Evolutionary conservation across 352 stramenopile species (phyloP), one percentile per base, ranked within the genome.

Genomic region (Phytopythium mirpurense): DNA sequence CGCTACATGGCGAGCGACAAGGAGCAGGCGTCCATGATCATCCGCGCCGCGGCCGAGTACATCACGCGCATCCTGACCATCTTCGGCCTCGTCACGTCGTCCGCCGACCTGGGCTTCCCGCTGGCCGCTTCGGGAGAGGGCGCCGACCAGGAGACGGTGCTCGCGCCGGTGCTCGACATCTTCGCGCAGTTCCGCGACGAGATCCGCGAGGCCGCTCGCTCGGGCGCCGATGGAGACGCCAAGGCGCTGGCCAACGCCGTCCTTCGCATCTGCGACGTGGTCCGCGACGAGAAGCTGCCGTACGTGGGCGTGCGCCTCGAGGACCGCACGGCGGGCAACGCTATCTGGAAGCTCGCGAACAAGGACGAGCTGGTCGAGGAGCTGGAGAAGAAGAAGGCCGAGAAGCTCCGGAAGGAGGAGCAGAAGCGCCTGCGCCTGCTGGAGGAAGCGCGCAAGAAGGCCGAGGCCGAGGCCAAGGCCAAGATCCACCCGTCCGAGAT

Each of bases 401-500:
- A 93, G 51, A 93, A 92, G 63, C 56, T 63, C n/a, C 73, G 56
- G 18, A 93, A 93, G 58, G 83, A 93, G 60, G 75, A 89, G 51
- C 74, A 87, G 47, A 93, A 92, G 68, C 79, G 69, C 16, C 46
- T 79, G 59, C 83, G 75, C 21, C 54, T 90, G 19, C 77, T 78
- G 34, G 83, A 93, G 29, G 83, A 93, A 37, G 67, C 77, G 18
- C 66, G 69, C 40, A 93, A 95, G 66, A 82, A 82, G 56, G 76
- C 72, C 3, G 87, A 96, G 53, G 72, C 90, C 36, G 81, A 86
- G 51, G 86, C 86, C 19, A 91, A 93, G 63, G 83, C 84, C 15
- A 93, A 96, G 55, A 97, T 98, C 56, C 70, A 86, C 44, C 90
- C 94, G 7, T 74, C 78, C 37, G 83, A 98, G 53, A 92, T 99